phyloP scores from a whole-genome alignment of 148 eudicot genomes.

The Vaccinium macrocarpon region DNA sequence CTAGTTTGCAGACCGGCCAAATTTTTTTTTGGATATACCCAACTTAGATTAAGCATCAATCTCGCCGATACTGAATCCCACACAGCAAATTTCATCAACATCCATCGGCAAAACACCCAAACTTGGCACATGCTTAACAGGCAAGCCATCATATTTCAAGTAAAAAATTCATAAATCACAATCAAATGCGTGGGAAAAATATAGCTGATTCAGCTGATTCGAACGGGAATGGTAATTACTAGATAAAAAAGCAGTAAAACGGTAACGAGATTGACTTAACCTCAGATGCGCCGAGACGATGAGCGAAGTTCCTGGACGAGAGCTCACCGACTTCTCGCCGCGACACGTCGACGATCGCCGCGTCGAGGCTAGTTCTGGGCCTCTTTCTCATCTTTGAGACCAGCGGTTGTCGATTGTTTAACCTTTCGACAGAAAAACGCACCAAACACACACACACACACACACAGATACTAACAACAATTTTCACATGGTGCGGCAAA shows the following conservation, averaged over 20 bases:
- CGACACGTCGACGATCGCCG: conserved; percentile 64
- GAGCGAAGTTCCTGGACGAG: conserved; percentile 62
- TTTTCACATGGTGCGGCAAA: too few relatives aligned
- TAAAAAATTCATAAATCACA: neutral
- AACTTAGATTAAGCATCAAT: neutral
- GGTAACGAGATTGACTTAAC: conserved; percentile 24
- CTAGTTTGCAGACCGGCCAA: too few relatives aligned
- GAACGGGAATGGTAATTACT: neutral
- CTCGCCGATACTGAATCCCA: neutral
- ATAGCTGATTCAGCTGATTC: neutral
- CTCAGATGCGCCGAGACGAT: conserved; percentile 76
- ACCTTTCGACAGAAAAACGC: too few relatives aligned
- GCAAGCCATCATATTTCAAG: neutral
- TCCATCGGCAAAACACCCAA: neutral
- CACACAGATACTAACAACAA: too few relatives aligned
- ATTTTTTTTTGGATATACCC: too few relatives aligned
- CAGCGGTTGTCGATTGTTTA: neutral
- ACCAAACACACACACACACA: too few relatives aligned
- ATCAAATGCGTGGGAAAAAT: neutral
- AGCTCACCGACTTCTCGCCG: conserved; percentile 67
- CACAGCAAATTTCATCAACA: neutral
- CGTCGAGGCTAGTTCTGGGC: conserved; percentile 29
- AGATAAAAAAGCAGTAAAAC: neutral
- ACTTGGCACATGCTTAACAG: neutral
- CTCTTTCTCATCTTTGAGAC: conserved; percentile 34